Evolutionary conservation across 768 basidiomycete species (phyloP), one percentile per base, ranked within the genome.

Genomic region (Mycena galericulata): DNA sequence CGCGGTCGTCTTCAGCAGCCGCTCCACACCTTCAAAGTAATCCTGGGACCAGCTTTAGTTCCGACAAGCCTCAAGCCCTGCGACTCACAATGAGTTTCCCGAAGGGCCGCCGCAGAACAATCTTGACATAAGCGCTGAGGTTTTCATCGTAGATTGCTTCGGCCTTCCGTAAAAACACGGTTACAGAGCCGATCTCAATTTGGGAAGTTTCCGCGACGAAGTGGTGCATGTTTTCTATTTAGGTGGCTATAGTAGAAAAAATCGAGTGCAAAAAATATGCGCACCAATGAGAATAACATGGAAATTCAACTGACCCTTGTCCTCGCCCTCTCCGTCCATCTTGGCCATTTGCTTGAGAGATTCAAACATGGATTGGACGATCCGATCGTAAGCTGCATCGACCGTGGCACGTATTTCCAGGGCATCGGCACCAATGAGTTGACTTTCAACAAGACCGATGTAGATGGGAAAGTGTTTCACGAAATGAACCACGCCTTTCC

Each of bases 261-360:
- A 20, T 30, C 43, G 26, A 9, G 46, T 17, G 24, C 17, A 51
- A 43, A 20, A 68, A 46, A 55, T n/a, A 27, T 45, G 22, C 53
- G 10, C 74, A 97, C 97, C 97, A 63, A 98, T 92, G 67, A 99
- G 85, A 74, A 97, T 92, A 72, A 98, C 95, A 76, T 98, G 96
- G 71, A 95, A 98, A 78, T 98, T 98, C 58, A 99, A 86, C 75
- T 97, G 96, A 0, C 96, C 96, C 79, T 99, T 99, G 78, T 96
- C 97, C 75, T 99, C 97, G 0, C 89, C 93, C 62, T 94, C 95
- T 0, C 95, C 94, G 63, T 96, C 93, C 85, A 97, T 82, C 78
- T 98, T 99, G 14, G 97, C 97, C 89, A 99, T 95, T 68, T 97
- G 96, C 79, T 96, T 96, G 68, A 99, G 79, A 17, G 90, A 92